phyloP scores from a whole-genome alignment of 495 filamentous ascomycete species.

The Cercophora sp. region DNA sequence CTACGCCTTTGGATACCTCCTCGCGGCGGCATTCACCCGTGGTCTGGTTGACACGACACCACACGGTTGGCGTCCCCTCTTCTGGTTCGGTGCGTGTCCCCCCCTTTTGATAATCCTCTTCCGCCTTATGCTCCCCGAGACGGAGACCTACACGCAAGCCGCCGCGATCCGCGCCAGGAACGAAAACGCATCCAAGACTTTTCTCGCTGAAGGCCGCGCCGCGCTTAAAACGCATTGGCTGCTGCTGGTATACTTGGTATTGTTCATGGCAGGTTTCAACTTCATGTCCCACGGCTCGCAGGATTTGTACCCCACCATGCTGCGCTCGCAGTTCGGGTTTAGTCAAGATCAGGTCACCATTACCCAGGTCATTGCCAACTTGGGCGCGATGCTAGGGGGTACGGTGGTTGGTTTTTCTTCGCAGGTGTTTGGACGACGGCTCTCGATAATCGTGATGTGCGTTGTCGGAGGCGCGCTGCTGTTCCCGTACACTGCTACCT shows the following conservation, averaged over 20 bases:
- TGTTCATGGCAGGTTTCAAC: constrained; percentile 89
- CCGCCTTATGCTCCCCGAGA: constrained; percentile 75
- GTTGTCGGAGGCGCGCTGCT: constrained; percentile 74
- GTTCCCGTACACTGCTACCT: constrained; percentile 77
- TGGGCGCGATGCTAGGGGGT: constrained; percentile 77
- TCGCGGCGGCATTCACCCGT: constrained; percentile 73
- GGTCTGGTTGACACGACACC: constrained; percentile 67
- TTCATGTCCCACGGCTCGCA: constrained; percentile 93
- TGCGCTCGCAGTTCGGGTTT: constrained; percentile 74
- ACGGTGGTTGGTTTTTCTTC: constrained; percentile 71
- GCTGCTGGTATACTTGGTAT: constrained; percentile 71
- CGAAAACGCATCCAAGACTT: constrained; percentile 52
- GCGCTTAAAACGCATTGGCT: constrained; percentile 76
- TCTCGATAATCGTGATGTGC: constrained; percentile 73
- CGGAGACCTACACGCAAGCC: constrained; percentile 60
- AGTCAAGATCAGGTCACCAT: constrained; percentile 67
- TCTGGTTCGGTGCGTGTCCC: constrained; percentile 79
- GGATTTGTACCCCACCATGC: constrained; percentile 85
- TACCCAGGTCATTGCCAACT: constrained; percentile 80
- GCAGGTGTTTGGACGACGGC: constrained; percentile 78
- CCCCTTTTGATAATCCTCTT: constrained; percentile 78
- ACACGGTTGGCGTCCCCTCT: constrained; percentile 76
- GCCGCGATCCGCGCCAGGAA: constrained; percentile 51
- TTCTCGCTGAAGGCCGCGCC: constrained; percentile 70
- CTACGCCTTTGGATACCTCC: constrained; percentile 82